These are phyloP conservation scores for Cystoderma amianthinum DNA, from an alignment of 768 basidiomycete genomes.

Conservation along the genomic window DNA sequence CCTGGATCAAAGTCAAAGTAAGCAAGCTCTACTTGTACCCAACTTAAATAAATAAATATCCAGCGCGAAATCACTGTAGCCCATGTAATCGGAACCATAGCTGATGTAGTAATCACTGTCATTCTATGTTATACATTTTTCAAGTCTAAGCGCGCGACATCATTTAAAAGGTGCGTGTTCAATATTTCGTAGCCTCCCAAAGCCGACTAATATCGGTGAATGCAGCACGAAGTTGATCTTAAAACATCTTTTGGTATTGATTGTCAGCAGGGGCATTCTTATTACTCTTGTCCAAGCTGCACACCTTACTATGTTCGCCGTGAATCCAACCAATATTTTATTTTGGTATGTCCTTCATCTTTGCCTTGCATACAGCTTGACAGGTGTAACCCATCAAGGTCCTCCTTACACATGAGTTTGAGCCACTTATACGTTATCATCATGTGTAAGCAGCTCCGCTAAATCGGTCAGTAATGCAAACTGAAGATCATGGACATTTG, in stretches of 20 bases:
- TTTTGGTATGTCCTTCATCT: constrained; percentile 4
- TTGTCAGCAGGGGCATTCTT: constrained; percentile 5
- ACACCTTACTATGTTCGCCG: constrained; percentile 4
- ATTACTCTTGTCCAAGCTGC: constrained; percentile 3
- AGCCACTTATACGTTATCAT: too few species aligned
- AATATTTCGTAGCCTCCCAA: neutral
- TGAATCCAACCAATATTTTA: constrained; percentile 4
- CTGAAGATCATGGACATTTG: too few species aligned
- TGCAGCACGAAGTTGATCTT: constrained; percentile 1
- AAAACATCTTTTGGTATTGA: constrained; percentile 3
- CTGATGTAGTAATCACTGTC: constrained; percentile 4
- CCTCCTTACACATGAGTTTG: too few species aligned
- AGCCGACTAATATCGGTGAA: too few species aligned
- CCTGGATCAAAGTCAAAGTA: too few species aligned
- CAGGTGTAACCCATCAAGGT: too few species aligned
- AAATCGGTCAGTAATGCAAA: too few species aligned
- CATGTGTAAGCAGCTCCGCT: too few species aligned
- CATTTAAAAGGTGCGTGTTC: neutral
- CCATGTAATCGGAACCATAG: constrained; percentile 2
- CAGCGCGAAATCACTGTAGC: constrained; percentile 1
- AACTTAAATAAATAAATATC: neutral
- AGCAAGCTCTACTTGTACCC: neutral
- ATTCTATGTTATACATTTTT: constrained; percentile 3
- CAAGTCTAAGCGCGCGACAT: neutral
- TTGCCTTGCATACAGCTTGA: too few species aligned